Evolutionary conservation across 1,139 yeast genomes (phyloP).

Genomic region (Taphrina populina): DNA sequence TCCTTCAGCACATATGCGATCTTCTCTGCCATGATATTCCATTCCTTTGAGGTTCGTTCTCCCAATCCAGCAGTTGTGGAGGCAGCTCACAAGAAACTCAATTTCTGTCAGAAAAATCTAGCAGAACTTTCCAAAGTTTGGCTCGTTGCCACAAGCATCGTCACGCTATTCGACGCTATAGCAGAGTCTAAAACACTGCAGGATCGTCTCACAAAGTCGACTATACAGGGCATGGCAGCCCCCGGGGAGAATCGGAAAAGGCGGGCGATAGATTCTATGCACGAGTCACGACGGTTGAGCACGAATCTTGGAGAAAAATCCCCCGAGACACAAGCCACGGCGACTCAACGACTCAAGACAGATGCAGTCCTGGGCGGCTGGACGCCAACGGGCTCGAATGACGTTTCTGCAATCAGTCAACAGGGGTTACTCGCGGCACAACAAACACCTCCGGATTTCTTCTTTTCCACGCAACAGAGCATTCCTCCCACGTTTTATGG

Average conservation of each 20-base stretch:
- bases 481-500: slow-evolving; percentile 42
- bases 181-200: slow-evolving; percentile 37
- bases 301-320: slow-evolving; percentile 9
- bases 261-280: slow-evolving; percentile 26
- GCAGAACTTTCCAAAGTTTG: slow-evolving; percentile 54
- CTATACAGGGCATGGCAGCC: slow-evolving; percentile 42
- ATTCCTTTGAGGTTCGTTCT: slow-evolving; percentile 71
- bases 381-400: background rate
- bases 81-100: slow-evolving; percentile 60
- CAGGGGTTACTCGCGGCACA: background rate
- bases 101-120: slow-evolving; percentile 55
- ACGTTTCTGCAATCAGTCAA: background rate
- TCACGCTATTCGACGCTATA: slow-evolving; percentile 44
- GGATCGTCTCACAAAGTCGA: slow-evolving; percentile 42
- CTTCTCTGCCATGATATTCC: slow-evolving; percentile 70
- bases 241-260: slow-evolving; percentile 35
- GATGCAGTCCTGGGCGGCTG: slow-evolving; percentile 22
- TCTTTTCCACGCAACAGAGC: slow-evolving; percentile 46
- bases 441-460: slow-evolving; percentile 43
- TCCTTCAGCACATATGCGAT: slow-evolving; percentile 56
- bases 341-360: slow-evolving; percentile 17
- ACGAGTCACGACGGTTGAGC: slow-evolving; percentile 18
- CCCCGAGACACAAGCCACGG: slow-evolving; percentile 1
- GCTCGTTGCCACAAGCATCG: slow-evolving; percentile 48
- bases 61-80: slow-evolving; percentile 57